phyloP scores from a whole-genome alignment of 805 yeast genomes.

The Brettanomyces custersianus region DNA sequence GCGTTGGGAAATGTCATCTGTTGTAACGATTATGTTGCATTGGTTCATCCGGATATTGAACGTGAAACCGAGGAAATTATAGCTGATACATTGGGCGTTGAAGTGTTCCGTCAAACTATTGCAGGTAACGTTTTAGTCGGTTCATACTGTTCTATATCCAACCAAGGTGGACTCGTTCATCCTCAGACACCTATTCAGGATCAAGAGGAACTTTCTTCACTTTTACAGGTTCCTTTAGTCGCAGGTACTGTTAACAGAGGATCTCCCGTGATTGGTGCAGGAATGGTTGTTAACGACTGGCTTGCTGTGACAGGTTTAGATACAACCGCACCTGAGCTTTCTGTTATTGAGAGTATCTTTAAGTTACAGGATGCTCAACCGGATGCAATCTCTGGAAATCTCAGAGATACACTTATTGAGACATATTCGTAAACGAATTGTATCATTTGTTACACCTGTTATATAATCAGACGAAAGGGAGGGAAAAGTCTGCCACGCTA shows the following conservation, averaged over 20 bases:
- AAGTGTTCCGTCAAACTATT: conserved; percentile 97
- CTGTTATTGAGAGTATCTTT: conserved; percentile 94
- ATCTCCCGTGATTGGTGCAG: conserved; percentile 95
- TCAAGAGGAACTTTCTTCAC: conserved; percentile 93
- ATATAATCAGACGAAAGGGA: too few species aligned
- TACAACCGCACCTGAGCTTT: conserved; percentile 97
- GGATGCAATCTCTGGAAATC: conserved; percentile 71
- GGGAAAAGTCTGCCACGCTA: too few species aligned
- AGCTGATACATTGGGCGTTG: conserved; percentile 97
- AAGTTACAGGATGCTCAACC: conserved; percentile 88
- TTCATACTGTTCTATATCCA: conserved; percentile 86
- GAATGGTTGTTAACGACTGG: conserved; percentile 98
- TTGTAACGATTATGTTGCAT: conserved; percentile 97
- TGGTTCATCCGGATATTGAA: conserved; percentile 98
- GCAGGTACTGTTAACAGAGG: conserved; percentile 99
- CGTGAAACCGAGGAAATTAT: conserved; percentile 98
- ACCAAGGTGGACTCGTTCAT: conserved; percentile 97
- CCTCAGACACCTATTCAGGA: conserved; percentile 96
- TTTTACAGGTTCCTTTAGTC: conserved; percentile 93
- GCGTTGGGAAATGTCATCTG: conserved; percentile 97
- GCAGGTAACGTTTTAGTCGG: conserved; percentile 98
- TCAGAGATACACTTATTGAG: conserved; percentile 88
- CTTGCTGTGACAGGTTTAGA: conserved; percentile 93
- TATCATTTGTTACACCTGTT: too few species aligned
- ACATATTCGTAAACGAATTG: conserved; percentile 54